Evolutionary conservation across 768 basidiomycete species (phyloP).

Genomic region (Lactifluus volemus): DNA sequence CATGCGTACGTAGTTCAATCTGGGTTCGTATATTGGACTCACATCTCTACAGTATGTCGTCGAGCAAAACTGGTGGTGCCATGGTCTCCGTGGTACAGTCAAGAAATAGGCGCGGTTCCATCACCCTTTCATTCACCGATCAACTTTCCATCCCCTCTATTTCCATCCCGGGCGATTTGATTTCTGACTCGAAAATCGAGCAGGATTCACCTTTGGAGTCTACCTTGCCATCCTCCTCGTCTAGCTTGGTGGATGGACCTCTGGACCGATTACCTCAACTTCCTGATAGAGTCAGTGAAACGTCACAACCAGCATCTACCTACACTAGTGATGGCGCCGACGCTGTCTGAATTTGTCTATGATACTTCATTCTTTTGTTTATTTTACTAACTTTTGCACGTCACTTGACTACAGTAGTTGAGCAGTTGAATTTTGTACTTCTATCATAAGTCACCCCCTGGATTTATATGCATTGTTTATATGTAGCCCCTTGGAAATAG

Average conservation of each 20-base stretch:
- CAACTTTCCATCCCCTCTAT: slow-evolving; percentile 17
- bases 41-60: background rate
- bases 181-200: slow-evolving; percentile 6
- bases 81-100: slow-evolving; percentile 1
- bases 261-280: background rate
- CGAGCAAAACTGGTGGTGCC: background rate
- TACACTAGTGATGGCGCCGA: background rate
- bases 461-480: too few species aligned
- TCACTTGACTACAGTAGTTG: background rate
- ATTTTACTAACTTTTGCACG: background rate
- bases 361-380: background rate
- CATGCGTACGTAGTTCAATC: background rate
- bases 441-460: background rate
- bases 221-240: background rate
- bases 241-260: background rate
- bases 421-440: slow-evolving; percentile 7
- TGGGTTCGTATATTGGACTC: background rate
- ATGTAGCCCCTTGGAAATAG: slow-evolving; percentile 7
- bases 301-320: background rate
- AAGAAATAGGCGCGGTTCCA: slow-evolving; percentile 3
- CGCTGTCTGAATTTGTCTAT: background rate
- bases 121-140: background rate
- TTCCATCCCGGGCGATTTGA: background rate
- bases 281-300: background rate
- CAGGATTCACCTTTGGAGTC: slow-evolving; percentile 3